These are phyloP conservation scores for Colletotrichum lupini DNA, from an alignment of 2,329 filamentous ascomycete species.

Conservation along the genomic window DNA sequence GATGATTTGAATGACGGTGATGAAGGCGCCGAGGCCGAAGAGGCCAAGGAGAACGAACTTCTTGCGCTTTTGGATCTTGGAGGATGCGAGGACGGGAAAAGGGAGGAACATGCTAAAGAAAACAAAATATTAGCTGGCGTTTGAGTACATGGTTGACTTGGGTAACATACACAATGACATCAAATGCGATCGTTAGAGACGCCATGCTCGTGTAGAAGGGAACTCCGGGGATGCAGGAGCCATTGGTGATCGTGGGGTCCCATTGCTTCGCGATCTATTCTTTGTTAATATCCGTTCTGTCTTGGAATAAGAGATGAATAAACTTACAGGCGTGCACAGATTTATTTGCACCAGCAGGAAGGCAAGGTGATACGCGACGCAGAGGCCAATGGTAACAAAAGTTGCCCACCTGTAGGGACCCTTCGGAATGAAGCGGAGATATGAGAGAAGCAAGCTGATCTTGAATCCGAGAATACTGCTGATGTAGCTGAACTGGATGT, in stretches of 20 bases:
- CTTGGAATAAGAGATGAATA: neutral
- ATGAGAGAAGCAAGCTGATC: slow-evolving; percentile 55
- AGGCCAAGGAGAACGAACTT: slow-evolving; percentile 55
- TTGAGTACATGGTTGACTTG: neutral
- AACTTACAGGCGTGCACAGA: slow-evolving; percentile 47
- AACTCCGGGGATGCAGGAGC: slow-evolving; percentile 52
- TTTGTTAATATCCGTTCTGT: neutral
- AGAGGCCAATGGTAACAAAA: slow-evolving; percentile 47
- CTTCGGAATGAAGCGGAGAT: slow-evolving; percentile 56
- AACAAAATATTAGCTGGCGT: neutral
- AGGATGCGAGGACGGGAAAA: slow-evolving; percentile 51
- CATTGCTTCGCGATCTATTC: slow-evolving; percentile 50
- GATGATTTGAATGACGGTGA: slow-evolving; percentile 62
- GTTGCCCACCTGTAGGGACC: slow-evolving; percentile 47
- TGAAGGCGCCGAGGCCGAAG: slow-evolving; percentile 61
- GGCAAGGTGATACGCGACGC: slow-evolving; percentile 51
- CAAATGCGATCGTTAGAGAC: slow-evolving; percentile 53
- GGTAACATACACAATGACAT: slow-evolving; percentile 51
- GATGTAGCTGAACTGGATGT: slow-evolving; percentile 47
- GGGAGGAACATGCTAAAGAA: slow-evolving; percentile 41
- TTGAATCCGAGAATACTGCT: slow-evolving; percentile 58
- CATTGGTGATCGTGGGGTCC: slow-evolving; percentile 48
- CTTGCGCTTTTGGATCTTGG: slow-evolving; percentile 51
- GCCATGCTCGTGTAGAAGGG: slow-evolving; percentile 56
- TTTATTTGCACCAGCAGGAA: slow-evolving; percentile 50